Conservation (phyloP, 2,329 filamentous ascomycete species). For the Aspergillus oerlinghausenensis region DNA sequence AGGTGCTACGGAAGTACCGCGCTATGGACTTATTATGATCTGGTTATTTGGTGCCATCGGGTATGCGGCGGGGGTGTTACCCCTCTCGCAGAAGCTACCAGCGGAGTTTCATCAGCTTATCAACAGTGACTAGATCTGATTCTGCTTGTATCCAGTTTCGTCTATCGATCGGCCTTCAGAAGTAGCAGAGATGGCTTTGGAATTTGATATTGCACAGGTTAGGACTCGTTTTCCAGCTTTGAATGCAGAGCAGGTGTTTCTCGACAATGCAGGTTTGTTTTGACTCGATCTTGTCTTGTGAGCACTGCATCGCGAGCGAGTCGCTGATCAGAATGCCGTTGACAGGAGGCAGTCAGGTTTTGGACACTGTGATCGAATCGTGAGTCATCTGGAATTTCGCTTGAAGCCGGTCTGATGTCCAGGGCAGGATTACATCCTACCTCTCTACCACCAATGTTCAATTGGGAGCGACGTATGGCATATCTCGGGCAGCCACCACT, state of each 20-base stretch:
- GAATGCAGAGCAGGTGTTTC: constrained; percentile 61
- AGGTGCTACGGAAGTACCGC: background rate
- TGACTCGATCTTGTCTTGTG: background rate
- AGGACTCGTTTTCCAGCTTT: constrained; percentile 66
- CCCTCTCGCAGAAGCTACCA: background rate
- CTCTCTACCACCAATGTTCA: constrained; percentile 68
- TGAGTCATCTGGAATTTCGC: constrained; percentile 33
- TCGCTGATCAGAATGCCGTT: background rate
- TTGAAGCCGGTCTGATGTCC: background rate
- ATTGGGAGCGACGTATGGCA: constrained; percentile 65
- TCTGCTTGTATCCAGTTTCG: background rate
- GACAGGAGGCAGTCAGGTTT: constrained; percentile 63
- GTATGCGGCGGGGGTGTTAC: background rate
- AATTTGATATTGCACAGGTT: constrained; percentile 53
- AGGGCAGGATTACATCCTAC: constrained; percentile 58
- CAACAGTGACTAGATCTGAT: background rate
- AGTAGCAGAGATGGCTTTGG: constrained; percentile 19
- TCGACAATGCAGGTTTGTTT: constrained; percentile 59
- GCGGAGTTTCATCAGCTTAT: background rate
- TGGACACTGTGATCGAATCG: constrained; percentile 64
- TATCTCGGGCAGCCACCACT: constrained; percentile 55
- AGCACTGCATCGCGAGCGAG: background rate
- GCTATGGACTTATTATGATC: background rate
- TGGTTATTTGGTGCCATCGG: background rate
- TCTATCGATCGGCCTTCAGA: background rate